A percentile compares a stretch with the other conserved stretches of the same genome.
Conservation (phyloP, 495 filamentous ascomycete genomes). For the Daldinia vernicosa region DNA sequence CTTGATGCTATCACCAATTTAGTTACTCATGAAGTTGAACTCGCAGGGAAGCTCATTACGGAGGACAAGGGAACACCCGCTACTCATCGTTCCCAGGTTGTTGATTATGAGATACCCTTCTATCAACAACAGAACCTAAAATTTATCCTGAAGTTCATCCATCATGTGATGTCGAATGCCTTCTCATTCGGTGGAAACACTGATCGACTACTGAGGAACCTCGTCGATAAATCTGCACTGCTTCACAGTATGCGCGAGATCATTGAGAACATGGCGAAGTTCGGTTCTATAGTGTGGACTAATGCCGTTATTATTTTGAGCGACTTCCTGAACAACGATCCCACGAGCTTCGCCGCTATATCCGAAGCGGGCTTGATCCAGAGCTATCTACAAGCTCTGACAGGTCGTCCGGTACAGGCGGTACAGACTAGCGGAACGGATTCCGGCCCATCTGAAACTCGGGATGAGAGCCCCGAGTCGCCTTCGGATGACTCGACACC, state of each 20-base stretch:
- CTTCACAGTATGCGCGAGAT: constrained; percentile 80
- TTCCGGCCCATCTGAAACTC: constrained; percentile 36
- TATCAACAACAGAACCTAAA: constrained; percentile 91
- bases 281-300: constrained; percentile 93
- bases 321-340: constrained; percentile 98
- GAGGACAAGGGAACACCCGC: constrained; percentile 76
- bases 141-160: constrained; percentile 94
- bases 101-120: constrained; percentile 92
- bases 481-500: constrained; percentile 50
- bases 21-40: constrained; percentile 79
- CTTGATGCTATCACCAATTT: constrained; percentile 88
- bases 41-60: constrained; percentile 69
- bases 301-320: constrained; percentile 88
- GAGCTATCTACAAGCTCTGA: constrained; percentile 81
- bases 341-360: constrained; percentile 94
- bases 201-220: constrained; percentile 87
- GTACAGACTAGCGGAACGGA: constrained; percentile 50
- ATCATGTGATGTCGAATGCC: constrained; percentile 89
- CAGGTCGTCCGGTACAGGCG: constrained; percentile 61
- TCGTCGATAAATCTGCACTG: constrained; percentile 91
- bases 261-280: constrained; percentile 78
- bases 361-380: constrained; percentile 91
- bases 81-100: constrained; percentile 79
- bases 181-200: constrained; percentile 74
- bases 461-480: constrained; percentile 50